These are phyloP conservation scores for Cyclotella distinguenda DNA, from an alignment of 108 stramenopile species.

Conservation along the genomic window DNA sequence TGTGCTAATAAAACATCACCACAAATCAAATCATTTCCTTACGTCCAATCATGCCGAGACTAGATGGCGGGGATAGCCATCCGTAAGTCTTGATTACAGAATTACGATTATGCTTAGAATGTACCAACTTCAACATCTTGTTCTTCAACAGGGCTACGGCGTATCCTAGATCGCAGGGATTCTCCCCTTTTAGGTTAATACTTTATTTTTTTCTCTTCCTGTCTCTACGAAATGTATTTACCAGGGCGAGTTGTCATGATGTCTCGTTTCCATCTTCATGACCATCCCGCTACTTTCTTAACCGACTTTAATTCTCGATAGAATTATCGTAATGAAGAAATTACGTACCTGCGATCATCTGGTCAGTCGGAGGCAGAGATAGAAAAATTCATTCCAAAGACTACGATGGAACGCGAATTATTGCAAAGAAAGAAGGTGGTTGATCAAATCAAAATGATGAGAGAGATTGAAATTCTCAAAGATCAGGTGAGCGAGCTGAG, in stretches of 20 bases:
- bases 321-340: conserved; percentile 23
- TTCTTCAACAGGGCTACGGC: conserved; percentile 3
- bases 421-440: conserved; percentile 3
- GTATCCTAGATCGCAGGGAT: conserved; percentile 3
- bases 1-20: too few species aligned
- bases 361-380: conserved; percentile 10
- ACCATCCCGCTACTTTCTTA: background rate
- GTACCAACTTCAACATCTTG: background rate
- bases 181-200: background rate
- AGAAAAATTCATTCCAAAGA: conserved; percentile 19
- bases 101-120: background rate
- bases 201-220: conserved; percentile 9
- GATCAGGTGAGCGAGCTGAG: conserved; percentile 9
- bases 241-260: conserved; percentile 1
- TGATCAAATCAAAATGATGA: conserved; percentile 8
- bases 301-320: background rate
- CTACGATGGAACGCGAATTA: conserved; percentile 8
- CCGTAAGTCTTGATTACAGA: conserved; percentile 3
- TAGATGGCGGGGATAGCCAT: conserved; percentile 14
- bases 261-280: background rate
- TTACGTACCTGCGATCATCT: conserved; percentile 10
- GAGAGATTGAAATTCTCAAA: conserved; percentile 12
- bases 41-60: conserved; percentile 16
- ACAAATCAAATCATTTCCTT: too few species aligned
- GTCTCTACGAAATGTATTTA: conserved; percentile 4